Percentiles rank a stretch among this genome's conserved stretches.
Conservation (phyloP, 495 filamentous ascomycete genomes). For the Neurospora sublineolata region DNA sequence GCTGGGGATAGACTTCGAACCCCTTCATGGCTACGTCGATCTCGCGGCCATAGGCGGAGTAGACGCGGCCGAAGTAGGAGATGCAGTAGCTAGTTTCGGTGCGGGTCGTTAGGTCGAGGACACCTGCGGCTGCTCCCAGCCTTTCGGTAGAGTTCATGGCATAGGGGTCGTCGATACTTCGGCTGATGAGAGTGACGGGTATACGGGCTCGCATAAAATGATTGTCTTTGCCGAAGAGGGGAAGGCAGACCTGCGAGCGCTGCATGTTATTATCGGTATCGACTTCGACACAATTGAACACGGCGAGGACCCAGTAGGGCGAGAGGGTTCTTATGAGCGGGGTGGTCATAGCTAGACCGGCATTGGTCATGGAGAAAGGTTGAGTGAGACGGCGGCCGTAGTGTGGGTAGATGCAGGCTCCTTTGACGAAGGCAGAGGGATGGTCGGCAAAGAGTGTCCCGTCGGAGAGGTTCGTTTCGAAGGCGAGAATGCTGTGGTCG, state of each 20-base stretch:
- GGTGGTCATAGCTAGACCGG: conserved; percentile 15
- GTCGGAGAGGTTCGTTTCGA: conserved; percentile 6
- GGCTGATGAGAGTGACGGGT: conserved; percentile 11
- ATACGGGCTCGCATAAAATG: conserved; percentile 15
- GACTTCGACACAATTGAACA: conserved; percentile 17
- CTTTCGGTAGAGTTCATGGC: background rate
- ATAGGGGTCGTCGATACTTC: conserved; percentile 1
- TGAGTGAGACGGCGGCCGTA: conserved; percentile 7
- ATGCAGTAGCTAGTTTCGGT: conserved; percentile 10
- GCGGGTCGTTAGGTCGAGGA: conserved; percentile 9
- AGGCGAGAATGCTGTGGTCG: conserved; percentile 18
- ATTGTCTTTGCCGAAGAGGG: conserved; percentile 17
- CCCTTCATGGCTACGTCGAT: conserved; percentile 17
- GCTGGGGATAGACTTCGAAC: conserved; percentile 4
- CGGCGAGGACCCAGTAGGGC: conserved; percentile 18
- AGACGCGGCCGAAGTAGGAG: conserved; percentile 15
- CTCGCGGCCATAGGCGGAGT: conserved; percentile 14
- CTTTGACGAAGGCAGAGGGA: conserved; percentile 4
- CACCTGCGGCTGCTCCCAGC: background rate
- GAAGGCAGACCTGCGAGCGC: conserved; percentile 10
- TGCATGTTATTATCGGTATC: conserved; percentile 1
- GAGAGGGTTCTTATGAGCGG: conserved; percentile 17
- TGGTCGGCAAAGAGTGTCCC: conserved; percentile 15
- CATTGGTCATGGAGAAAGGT: conserved; percentile 17
- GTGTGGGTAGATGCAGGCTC: conserved; percentile 5